Evolutionary conservation across 176 grass and related monocot genomes (phyloP).

Genomic region (Triticum turgidum): DNA sequence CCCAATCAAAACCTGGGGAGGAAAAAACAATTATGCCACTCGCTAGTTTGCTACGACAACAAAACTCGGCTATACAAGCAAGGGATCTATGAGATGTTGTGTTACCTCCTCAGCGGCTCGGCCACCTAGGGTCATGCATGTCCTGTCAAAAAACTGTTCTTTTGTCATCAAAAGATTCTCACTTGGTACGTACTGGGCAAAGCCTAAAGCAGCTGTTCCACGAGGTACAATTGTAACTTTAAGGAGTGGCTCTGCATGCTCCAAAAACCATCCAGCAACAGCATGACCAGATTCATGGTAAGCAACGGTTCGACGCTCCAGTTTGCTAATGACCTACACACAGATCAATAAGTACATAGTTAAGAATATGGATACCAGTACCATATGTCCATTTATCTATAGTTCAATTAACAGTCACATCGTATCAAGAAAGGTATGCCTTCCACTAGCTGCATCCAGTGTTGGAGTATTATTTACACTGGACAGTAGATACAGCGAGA

Average conservation of each 20-base stretch:
- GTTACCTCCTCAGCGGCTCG: slow-evolving; percentile 90
- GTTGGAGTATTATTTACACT: background rate
- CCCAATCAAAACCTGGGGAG: slow-evolving; percentile 69
- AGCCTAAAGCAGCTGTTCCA: slow-evolving; percentile 85
- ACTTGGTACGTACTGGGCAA: slow-evolving; percentile 85
- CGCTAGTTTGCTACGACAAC: background rate
- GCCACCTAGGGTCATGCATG: slow-evolving; percentile 92
- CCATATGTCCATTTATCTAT: slow-evolving; percentile 1
- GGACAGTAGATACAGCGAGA: background rate
- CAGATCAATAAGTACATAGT: slow-evolving; percentile 19
- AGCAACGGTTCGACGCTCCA: slow-evolving; percentile 80
- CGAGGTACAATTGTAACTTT: slow-evolving; percentile 97
- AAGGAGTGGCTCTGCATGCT: slow-evolving; percentile 86
- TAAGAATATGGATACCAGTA: background rate
- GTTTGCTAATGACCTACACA: slow-evolving; percentile 85
- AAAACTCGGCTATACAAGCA: background rate
- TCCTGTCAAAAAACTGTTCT: slow-evolving; percentile 90
- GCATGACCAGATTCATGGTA: slow-evolving; percentile 98
- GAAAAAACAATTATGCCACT: slow-evolving; percentile 2
- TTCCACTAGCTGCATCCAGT: background rate
- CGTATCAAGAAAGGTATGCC: background rate
- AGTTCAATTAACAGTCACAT: slow-evolving; percentile 6
- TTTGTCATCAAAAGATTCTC: slow-evolving; percentile 97
- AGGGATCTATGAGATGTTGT: slow-evolving; percentile 9
- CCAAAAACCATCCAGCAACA: slow-evolving; percentile 94